Evolutionary conservation across 2,329 filamentous ascomycete genomes (phyloP).

Genomic region (Huntiella omanensis): DNA sequence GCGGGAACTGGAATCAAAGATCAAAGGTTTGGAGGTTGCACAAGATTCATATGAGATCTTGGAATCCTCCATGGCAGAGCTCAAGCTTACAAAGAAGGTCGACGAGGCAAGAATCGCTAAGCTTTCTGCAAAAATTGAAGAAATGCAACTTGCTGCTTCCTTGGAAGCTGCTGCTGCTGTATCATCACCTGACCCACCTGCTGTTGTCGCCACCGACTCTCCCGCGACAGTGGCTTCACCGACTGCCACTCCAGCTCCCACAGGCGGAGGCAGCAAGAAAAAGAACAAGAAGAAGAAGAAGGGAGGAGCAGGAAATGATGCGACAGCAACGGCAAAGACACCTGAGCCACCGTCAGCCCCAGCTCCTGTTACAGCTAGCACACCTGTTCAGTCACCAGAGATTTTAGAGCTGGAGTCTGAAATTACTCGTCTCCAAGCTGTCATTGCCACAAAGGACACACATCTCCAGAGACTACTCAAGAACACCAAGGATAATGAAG

Average conservation of each 20-base stretch:
- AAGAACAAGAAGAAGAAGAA: constrained; percentile 90
- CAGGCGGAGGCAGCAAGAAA: constrained; percentile 28
- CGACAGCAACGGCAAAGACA: constrained; percentile 13
- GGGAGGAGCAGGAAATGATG: constrained; percentile 30
- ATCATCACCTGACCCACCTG: constrained; percentile 13
- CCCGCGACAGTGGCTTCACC: constrained; percentile 6
- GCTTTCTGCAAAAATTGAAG: constrained; percentile 20
- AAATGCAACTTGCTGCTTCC: not conserved
- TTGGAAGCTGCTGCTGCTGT: constrained; percentile 13
- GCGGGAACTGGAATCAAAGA: constrained; percentile 22
- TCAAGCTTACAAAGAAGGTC: constrained; percentile 22
- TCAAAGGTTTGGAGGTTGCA: constrained; percentile 19
- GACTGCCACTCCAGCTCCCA: constrained; percentile 10
- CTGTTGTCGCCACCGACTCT: constrained; percentile 12
- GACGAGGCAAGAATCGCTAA: constrained; percentile 24
- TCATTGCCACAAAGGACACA: constrained; percentile 45
- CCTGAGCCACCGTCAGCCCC: constrained; percentile 12
- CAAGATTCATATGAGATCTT: constrained; percentile 4
- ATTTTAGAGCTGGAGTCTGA: constrained; percentile 26
- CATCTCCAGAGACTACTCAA: constrained; percentile 53
- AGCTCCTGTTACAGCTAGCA: constrained; percentile 9
- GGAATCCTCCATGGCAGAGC: constrained; percentile 8
- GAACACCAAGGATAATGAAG: constrained; percentile 57
- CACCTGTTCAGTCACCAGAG: not conserved
- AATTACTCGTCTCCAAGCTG: constrained; percentile 29